These are phyloP conservation scores for Prunus yedoensis DNA, from an alignment of 331 rosid species.

Conservation along the genomic window DNA sequence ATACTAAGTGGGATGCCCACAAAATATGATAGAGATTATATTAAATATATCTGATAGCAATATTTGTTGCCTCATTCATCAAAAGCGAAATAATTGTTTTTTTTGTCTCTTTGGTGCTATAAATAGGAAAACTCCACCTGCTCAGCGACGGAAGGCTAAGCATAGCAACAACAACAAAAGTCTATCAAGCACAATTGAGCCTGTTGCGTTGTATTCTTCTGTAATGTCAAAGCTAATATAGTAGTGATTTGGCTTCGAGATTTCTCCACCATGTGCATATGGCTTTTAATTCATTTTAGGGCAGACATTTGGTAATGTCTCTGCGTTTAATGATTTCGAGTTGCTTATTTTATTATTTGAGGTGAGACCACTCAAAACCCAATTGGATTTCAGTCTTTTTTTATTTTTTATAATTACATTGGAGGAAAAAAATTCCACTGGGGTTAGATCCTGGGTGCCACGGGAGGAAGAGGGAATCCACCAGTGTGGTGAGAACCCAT, in stretches of 20 bases:
- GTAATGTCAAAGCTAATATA: neutral
- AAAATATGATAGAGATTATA: neutral
- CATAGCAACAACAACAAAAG: neutral
- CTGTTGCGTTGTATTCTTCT: too few species aligned
- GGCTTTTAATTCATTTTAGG: neutral
- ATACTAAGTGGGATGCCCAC: conserved; percentile 32
- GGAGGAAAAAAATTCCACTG: too few species aligned
- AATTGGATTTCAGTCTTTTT: neutral
- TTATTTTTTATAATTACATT: too few species aligned
- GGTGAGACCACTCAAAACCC: neutral
- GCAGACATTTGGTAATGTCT: conserved; percentile 19
- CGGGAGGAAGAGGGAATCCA: too few species aligned
- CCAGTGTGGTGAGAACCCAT: too few species aligned
- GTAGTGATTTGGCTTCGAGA: conserved; percentile 1
- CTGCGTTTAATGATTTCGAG: neutral
- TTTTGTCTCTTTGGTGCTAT: conserved; percentile 26
- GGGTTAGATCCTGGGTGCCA: too few species aligned
- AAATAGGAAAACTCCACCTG: conserved; percentile 34
- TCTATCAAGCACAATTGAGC: too few species aligned
- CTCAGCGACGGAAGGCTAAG: neutral
- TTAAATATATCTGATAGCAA: too few species aligned
- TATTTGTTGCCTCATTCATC: conserved; percentile 11
- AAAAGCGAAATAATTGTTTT: conserved; percentile 3
- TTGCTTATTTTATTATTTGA: neutral
- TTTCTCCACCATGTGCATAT: neutral